A percentile compares a stretch with the other conserved stretches of the same genome.
phyloP scores from a whole-genome alignment of 176 grass and related monocot genomes.

The Coix lacrymajobi region DNA sequence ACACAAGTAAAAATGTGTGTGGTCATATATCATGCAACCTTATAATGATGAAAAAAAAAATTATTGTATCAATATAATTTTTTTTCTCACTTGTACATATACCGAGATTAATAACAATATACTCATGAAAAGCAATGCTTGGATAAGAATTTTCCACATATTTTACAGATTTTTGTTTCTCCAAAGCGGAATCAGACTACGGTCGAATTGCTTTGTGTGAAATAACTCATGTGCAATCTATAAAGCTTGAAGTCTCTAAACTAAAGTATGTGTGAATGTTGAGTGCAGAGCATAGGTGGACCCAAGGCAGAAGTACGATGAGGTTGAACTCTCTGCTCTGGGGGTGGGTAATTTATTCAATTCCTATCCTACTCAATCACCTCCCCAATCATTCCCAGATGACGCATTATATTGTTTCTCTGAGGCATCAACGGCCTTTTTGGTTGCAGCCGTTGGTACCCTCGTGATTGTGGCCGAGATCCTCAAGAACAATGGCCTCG shows the following conservation, averaged over 20 bases:
- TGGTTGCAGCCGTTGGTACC: conserved; percentile 66
- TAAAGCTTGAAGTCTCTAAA: neutral
- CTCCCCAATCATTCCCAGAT: neutral
- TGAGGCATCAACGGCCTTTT: neutral
- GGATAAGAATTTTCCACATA: no score
- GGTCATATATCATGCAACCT: no score
- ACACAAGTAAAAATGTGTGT: no score
- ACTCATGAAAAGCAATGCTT: no score
- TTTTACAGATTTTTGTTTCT: no score
- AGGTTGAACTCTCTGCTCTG: conserved; percentile 78
- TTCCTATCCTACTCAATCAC: no score
- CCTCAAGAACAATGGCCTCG: conserved; percentile 80
- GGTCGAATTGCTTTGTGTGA: no score
- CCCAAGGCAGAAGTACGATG: conserved; percentile 80
- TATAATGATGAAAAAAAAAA: neutral
- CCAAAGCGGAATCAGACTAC: no score
- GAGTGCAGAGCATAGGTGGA: conserved; percentile 63
- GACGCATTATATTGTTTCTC: neutral
- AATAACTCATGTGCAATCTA: neutral
- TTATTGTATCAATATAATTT: neutral
- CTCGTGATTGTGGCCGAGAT: conserved; percentile 92
- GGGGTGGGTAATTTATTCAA: conserved; percentile 57
- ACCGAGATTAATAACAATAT: no score
- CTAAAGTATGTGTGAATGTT: neutral
- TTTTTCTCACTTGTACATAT: no score